Conservation (phyloP, 352 stramenopile genomes). For the Pseudoperonospora humuli region DNA sequence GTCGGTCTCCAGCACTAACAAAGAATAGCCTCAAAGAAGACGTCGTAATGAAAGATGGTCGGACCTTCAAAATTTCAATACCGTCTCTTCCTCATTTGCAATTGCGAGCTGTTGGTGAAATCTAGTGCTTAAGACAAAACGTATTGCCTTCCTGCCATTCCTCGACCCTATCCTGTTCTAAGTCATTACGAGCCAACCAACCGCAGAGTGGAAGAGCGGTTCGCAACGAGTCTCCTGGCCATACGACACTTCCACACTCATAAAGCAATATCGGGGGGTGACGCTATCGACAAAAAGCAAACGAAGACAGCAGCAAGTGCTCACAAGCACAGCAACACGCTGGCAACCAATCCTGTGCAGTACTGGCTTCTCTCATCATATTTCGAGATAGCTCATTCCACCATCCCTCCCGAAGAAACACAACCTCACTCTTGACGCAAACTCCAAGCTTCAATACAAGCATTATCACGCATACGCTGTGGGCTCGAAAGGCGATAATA, state of each 20-base stretch:
- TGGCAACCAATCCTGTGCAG: constrained; percentile 11
- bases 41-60: constrained; percentile 14
- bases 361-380: constrained; percentile 3
- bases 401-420: constrained; percentile 22
- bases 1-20: constrained; percentile 10
- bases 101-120: constrained; percentile 21
- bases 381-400: constrained; percentile 17
- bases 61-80: constrained; percentile 19
- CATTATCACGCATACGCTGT: no score
- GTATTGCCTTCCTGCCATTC: constrained; percentile 6
- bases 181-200: no score
- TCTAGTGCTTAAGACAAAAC: constrained; percentile 8
- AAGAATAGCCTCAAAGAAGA: constrained; percentile 16
- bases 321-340: constrained; percentile 13
- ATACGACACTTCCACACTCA: no score
- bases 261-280: constrained; percentile 8
- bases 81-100: constrained; percentile 25
- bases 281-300: constrained; percentile 8
- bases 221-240: no score
- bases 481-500: constrained; percentile 9
- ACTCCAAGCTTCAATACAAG: no score
- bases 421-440: no score
- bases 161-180: no score
- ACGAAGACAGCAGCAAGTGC: constrained; percentile 13
- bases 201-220: no score